Percentiles rank a stretch among this genome's conserved stretches.
Conservation (phyloP, 768 basidiomycete genomes). For the Boletus barrowsii region DNA sequence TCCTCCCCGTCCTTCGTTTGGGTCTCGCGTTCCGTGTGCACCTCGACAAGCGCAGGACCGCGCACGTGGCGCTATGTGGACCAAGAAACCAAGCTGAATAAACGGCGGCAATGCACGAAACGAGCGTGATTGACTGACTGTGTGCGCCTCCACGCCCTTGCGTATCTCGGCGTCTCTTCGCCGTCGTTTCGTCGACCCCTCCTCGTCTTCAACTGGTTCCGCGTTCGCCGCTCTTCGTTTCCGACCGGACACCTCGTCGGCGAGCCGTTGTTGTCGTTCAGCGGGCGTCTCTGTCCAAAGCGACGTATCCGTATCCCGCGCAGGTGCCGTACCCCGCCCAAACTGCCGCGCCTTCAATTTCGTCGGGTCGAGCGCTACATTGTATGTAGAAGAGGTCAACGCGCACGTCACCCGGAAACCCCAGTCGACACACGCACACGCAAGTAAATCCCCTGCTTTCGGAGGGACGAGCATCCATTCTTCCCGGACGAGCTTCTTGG, state of each 20-base stretch:
- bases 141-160: slow-evolving; percentile 75
- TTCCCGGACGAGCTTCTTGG: slow-evolving; percentile 77
- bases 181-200: slow-evolving; percentile 48
- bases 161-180: slow-evolving; percentile 68
- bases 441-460: slow-evolving; percentile 71
- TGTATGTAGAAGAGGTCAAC: neutral
- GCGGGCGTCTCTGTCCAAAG: slow-evolving; percentile 98
- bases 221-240: slow-evolving; percentile 67
- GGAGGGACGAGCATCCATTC: slow-evolving; percentile 99
- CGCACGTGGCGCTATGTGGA: slow-evolving; percentile 43
- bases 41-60: slow-evolving; percentile 52
- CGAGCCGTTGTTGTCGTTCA: slow-evolving; percentile 86
- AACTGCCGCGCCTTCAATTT: slow-evolving; percentile 81
- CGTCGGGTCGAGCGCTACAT: slow-evolving; percentile 78
- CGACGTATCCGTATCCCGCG: slow-evolving; percentile 50
- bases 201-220: slow-evolving; percentile 34
- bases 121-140: slow-evolving; percentile 42
- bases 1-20: slow-evolving; percentile 45
- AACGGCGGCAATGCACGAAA: neutral
- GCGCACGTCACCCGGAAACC: neutral
- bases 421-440: slow-evolving; percentile 49
- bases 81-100: neutral
- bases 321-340: slow-evolving; percentile 49
- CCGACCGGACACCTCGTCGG: slow-evolving; percentile 92
- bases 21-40: slow-evolving; percentile 41